phyloP scores from a whole-genome alignment of 177 flowering plant genomes.

The Vitis hybrid region DNA sequence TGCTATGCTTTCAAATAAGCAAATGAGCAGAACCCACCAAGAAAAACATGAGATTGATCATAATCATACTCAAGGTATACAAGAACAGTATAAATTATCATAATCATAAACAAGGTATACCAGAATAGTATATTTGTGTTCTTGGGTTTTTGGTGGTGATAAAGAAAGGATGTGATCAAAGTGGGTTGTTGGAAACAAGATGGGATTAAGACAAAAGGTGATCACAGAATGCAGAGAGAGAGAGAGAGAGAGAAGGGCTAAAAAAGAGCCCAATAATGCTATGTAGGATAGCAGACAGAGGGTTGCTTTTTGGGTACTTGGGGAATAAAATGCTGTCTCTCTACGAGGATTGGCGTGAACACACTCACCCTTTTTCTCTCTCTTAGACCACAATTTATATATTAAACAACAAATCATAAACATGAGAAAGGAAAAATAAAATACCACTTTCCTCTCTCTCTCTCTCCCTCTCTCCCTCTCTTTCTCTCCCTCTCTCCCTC shows the following conservation, averaged over 20 bases:
- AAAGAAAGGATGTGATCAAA: background rate
- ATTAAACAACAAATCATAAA: slow-evolving; percentile 24
- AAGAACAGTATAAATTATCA: no score
- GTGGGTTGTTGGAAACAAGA: slow-evolving; percentile 18
- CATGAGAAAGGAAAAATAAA: slow-evolving; percentile 22
- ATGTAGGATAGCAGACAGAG: slow-evolving; percentile 62
- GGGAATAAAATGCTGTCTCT: slow-evolving; percentile 60
- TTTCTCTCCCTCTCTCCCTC: slow-evolving; percentile 7
- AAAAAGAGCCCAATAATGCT: slow-evolving; percentile 44
- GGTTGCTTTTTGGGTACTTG: slow-evolving; percentile 66
- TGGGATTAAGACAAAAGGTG: slow-evolving; percentile 27
- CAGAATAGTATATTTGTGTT: background rate
- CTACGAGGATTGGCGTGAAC: slow-evolving; percentile 58
- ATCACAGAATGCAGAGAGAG: slow-evolving; percentile 14
- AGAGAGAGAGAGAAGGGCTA: slow-evolving; percentile 21
- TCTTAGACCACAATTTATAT: background rate
- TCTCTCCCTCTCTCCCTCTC: background rate
- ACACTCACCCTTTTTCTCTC: slow-evolving; percentile 6
- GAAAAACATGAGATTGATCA: no score
- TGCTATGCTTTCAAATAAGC: no score
- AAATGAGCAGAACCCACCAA: no score
- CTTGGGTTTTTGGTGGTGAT: background rate
- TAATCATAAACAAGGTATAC: no score
- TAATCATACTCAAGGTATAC: no score
- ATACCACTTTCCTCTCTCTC: slow-evolving; percentile 15